These are phyloP conservation scores for Cerrena zonata DNA, from an alignment of 1,284 basidiomycete species.

Conservation along the genomic window DNA sequence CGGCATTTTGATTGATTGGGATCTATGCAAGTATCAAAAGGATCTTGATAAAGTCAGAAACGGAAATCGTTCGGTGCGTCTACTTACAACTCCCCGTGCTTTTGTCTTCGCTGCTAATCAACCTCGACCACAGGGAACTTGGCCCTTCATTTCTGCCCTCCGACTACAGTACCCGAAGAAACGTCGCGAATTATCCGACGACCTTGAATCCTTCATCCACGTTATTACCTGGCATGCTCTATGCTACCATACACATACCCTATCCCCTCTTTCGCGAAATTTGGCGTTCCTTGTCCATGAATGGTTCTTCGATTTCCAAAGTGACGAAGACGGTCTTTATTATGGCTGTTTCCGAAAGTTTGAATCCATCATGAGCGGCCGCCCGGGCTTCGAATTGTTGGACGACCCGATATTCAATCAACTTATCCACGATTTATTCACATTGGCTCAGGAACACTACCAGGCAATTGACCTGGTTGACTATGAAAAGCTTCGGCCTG, in stretches of 20 bases:
- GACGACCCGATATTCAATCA: not conserved
- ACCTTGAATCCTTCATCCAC: conserved; percentile 7
- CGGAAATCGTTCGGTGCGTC: not conserved
- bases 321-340: not conserved
- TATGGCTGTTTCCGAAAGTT: not conserved
- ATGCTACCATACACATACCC: not conserved
- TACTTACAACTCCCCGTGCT: not conserved
- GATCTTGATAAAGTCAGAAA: not conserved
- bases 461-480: not conserved
- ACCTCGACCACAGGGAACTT: conserved; percentile 1
- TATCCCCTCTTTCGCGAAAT: not conserved
- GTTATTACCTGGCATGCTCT: conserved; percentile 3
- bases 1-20: conserved; percentile 5
- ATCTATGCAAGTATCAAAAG: conserved; percentile 4
- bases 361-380: not conserved
- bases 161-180: conserved; percentile 1
- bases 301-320: not conserved
- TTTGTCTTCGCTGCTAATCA: not conserved
- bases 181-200: conserved; percentile 2
- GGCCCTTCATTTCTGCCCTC: conserved; percentile 3
- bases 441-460: not conserved
- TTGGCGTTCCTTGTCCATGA: not conserved
- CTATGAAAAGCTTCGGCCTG: too few species aligned
- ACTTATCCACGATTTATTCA: not conserved
- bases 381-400: not conserved